phyloP scores from a whole-genome alignment of 352 stramenopile genomes.

The Phytophthora boehmeriae region DNA sequence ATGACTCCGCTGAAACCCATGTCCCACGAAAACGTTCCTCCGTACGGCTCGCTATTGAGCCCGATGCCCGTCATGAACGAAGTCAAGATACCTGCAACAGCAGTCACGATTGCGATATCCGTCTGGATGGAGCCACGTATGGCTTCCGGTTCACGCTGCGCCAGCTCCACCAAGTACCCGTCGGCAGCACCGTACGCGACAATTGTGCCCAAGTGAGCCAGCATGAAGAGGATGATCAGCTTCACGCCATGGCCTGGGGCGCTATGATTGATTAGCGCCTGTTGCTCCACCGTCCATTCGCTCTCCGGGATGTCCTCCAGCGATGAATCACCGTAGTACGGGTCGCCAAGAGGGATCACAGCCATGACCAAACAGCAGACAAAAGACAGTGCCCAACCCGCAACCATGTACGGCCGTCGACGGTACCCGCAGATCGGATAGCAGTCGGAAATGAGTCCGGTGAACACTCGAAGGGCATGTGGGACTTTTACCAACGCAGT shows the following conservation, averaged over 20 bases:
- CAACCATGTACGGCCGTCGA: conserved; percentile 50
- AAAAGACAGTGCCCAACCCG: conserved; percentile 40
- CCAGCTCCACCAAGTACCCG: conserved; percentile 52
- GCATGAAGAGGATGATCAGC: conserved; percentile 53
- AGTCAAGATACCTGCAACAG: conserved; percentile 30
- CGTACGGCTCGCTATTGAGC: conserved; percentile 47
- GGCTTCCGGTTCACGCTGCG: conserved; percentile 47
- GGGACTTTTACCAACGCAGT: conserved; percentile 40
- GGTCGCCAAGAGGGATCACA: conserved; percentile 36
- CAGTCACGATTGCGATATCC: conserved; percentile 32
- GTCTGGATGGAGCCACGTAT: conserved; percentile 48
- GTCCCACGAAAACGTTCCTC: conserved; percentile 45
- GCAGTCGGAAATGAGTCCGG: conserved; percentile 47
- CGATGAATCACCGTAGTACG: conserved; percentile 44
- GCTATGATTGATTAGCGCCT: conserved; percentile 38
- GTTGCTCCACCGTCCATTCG: conserved; percentile 32
- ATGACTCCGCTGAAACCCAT: conserved; percentile 52
- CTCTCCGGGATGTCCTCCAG: conserved; percentile 24
- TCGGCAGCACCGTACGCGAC: conserved; percentile 44
- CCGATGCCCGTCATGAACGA: conserved; percentile 49
- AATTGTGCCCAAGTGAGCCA: conserved; percentile 51
- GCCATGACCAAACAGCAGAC: conserved; percentile 44
- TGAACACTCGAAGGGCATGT: conserved; percentile 50
- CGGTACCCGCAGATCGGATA: conserved; percentile 51
- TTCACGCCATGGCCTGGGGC: conserved; percentile 36